Evolutionary conservation across 495 filamentous ascomycete species (phyloP), one percentile per base, ranked within the genome.

Genomic region (Aspergillus mulundensis): DNA sequence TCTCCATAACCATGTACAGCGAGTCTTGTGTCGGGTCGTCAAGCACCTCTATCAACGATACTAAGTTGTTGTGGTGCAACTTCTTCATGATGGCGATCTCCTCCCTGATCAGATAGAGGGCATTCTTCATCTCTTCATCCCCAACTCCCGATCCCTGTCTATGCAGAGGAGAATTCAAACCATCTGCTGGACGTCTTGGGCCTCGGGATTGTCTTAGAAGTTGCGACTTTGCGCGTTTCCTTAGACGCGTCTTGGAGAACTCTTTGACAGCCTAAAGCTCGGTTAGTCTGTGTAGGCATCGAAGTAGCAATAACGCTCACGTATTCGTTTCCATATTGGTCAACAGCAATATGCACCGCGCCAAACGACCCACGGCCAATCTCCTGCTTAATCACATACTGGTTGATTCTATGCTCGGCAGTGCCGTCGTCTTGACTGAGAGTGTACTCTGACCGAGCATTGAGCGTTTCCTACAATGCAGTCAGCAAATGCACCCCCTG

Each of bases 81-180:
- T 98, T 97, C 76, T 98, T 98, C 89, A 98, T 97, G 66, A 98
- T 95, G 21, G 94, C 94, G 61, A 98, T 95, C 67, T 98, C 94
- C 70, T 96, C 90, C 56, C 88, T 89, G 66, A 98, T 98, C 43
- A 97, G 76, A 66, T 85, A 88, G 1, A 97, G 77, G 1, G 92
- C 81, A 64, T 96, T 93, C 45, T 85, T 83, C n/a, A 77, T 79
- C 53, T 85, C 85, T 54, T 81, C 73, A 21, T 73, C 72, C 44
- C 77, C 75, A 11, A 45, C 23, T 12, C 67, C 72, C 1, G 81
- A 74, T 14, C 78, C 78, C 60, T 69, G 62, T 5, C 80, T 73
- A 64, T 82, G 80, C 30, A 88, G 67, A 7, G 84, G 81, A 21
- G 84, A 83, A 60, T 88, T 88, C 62, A 84, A 84, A 16, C 83